A percentile compares a stretch with the other conserved stretches of the same genome.
Evolutionary conservation across 805 yeast species (phyloP).

Genomic region (Candida sphagnicola): DNA sequence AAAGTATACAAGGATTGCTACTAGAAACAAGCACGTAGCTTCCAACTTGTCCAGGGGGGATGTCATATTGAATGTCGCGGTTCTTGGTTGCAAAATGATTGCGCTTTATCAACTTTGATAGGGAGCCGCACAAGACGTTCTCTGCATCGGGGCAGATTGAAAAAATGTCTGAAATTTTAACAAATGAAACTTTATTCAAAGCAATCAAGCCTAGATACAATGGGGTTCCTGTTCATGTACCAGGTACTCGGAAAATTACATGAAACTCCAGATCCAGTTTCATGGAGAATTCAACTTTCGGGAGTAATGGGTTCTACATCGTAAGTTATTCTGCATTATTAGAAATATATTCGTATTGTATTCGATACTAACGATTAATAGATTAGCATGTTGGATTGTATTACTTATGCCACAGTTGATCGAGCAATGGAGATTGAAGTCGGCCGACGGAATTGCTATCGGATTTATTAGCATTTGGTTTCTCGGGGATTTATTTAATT

Average conservation of each 20-base stretch:
- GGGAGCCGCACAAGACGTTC: background rate
- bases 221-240: conserved; percentile 2
- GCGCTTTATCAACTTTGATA: background rate
- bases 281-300: conserved; percentile 31
- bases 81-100: too few relatives aligned
- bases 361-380: conserved; percentile 11
- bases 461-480: conserved; percentile 68
- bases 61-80: too few relatives aligned
- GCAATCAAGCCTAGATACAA: background rate
- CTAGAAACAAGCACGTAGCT: too few relatives aligned
- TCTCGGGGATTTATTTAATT: conserved; percentile 65
- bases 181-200: background rate
- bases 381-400: conserved; percentile 78
- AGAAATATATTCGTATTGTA: background rate
- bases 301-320: conserved; percentile 69
- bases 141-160: background rate
- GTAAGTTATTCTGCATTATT: conserved; percentile 25
- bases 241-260: conserved; percentile 1
- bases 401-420: conserved; percentile 71
- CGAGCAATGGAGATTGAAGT: conserved; percentile 74
- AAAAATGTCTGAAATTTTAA: background rate
- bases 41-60: too few relatives aligned
- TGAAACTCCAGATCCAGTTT: background rate
- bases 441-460: conserved; percentile 73
- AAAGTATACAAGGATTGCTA: too few relatives aligned